Percentiles rank a stretch among this genome's conserved stretches.
Evolutionary conservation across 306 rosid genomes (phyloP).

Genomic region (Mucuna pruriens): DNA sequence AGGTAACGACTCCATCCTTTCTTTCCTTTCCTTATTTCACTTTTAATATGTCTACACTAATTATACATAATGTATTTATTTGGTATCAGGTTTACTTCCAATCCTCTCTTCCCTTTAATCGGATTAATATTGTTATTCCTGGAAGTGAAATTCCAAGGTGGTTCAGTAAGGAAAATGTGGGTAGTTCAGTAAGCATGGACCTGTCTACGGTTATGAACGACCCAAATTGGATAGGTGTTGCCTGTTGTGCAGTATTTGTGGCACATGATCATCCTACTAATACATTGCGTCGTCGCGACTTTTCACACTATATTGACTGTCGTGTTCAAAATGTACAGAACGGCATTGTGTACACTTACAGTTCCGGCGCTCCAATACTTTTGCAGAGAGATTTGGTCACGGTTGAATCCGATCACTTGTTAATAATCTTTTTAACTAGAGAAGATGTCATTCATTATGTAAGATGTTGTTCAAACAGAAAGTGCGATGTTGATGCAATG

Average conservation of each 20-base stretch:
- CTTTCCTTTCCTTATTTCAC: background rate
- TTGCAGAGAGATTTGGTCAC: background rate
- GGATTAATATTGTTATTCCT: background rate
- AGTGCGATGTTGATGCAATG: no score
- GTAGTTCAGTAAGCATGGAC: background rate
- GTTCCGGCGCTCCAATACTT: no score
- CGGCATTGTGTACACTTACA: no score
- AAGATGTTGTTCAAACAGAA: no score
- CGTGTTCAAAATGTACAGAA: no score
- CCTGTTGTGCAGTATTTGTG: background rate
- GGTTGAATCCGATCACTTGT: background rate
- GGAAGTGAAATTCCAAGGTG: background rate
- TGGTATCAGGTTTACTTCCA: background rate
- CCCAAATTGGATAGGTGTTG: slow-evolving; percentile 8
- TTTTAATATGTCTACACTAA: no score
- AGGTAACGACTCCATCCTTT: background rate
- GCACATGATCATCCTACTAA: background rate
- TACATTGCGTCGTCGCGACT: no score
- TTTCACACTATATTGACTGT: no score
- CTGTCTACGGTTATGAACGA: background rate
- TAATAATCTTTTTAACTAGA: background rate
- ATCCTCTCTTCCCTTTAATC: background rate
- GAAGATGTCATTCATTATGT: background rate
- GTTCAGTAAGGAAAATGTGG: background rate
- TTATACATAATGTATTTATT: no score